phyloP scores from a whole-genome alignment of 371 early-diverging fungal species.

The Mucor indicus region DNA sequence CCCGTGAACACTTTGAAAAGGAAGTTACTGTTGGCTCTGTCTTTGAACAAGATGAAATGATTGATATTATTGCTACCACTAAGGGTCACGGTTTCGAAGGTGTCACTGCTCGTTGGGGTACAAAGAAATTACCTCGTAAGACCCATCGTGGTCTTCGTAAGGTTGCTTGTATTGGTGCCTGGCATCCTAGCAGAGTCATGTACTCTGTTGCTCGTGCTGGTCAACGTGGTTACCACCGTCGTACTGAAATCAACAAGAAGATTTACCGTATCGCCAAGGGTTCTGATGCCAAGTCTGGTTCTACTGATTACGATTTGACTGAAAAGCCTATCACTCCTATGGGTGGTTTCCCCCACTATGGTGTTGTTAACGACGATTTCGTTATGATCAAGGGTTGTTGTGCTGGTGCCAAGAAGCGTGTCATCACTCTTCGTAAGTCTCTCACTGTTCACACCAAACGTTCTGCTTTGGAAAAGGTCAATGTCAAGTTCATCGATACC shows the following conservation, averaged over 20 bases:
- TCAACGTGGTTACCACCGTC: constrained; percentile 99
- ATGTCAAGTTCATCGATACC: constrained; percentile 99
- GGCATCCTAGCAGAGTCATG: constrained; percentile 99
- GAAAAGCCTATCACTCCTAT: constrained; percentile 97
- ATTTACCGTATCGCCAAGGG: constrained; percentile 98
- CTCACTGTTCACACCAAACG: constrained; percentile 92
- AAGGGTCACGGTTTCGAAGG: constrained; percentile 99
- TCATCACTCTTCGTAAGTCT: constrained; percentile 98
- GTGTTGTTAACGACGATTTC: constrained; percentile 97
- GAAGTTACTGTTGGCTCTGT: constrained; percentile 85
- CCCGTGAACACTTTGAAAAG: constrained; percentile 98
- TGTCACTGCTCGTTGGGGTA: constrained; percentile 99
- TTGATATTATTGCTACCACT: constrained; percentile 99
- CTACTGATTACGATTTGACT: constrained; percentile 99
- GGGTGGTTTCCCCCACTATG: constrained; percentile 99
- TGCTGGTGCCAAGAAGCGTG: constrained; percentile 98
- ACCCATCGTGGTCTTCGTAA: constrained; percentile 99
- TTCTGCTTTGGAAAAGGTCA: constrained; percentile 94
- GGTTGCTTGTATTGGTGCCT: constrained; percentile 99
- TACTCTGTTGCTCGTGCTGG: constrained; percentile 99
- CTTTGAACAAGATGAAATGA: constrained; percentile 98
- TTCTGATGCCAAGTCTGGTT: constrained; percentile 78
- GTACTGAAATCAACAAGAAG: constrained; percentile 99
- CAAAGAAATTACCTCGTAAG: constrained; percentile 99
- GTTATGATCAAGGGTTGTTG: constrained; percentile 99